Conservation (phyloP, 2,329 filamentous ascomycete species). For the Phaeophleospora eucalypticola region DNA sequence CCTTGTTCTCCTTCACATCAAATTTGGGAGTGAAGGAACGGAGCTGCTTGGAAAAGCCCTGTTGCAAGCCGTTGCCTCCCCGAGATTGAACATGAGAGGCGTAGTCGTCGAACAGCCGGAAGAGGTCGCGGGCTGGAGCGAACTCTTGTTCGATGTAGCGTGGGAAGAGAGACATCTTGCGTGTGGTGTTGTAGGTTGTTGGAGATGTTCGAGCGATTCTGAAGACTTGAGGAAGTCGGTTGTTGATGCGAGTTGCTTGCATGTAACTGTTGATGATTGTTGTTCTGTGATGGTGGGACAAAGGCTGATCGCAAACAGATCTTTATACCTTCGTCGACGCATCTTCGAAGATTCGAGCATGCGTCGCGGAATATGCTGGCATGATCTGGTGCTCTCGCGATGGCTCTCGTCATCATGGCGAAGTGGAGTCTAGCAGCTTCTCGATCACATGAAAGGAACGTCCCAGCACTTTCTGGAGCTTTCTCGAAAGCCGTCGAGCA, state of each 20-base stretch:
- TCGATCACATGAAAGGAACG: neutral
- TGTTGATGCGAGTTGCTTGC: constrained; percentile 25
- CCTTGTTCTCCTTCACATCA: constrained; percentile 67
- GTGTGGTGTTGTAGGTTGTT: constrained; percentile 23
- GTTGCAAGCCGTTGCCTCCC: constrained; percentile 7
- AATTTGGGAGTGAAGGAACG: constrained; percentile 71
- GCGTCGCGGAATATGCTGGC: constrained; percentile 13
- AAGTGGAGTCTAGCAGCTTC: neutral
- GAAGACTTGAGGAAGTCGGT: constrained; percentile 26
- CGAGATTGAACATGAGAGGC: constrained; percentile 33
- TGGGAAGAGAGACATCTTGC: constrained; percentile 37
- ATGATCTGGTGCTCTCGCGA: constrained; percentile 11
- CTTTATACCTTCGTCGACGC: constrained; percentile 18
- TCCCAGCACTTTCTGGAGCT: neutral
- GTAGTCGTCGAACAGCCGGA: constrained; percentile 48
- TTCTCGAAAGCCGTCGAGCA: neutral
- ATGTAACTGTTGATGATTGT: constrained; percentile 22
- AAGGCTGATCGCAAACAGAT: constrained; percentile 2
- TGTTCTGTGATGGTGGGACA: constrained; percentile 22
- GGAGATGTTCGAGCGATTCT: constrained; percentile 10
- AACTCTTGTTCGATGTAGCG: constrained; percentile 35
- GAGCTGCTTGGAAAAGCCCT: constrained; percentile 26
- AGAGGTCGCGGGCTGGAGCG: constrained; percentile 35
- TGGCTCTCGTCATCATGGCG: constrained; percentile 9
- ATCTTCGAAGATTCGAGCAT: constrained; percentile 12